Conservation (phyloP, 202 grass and related monocot genomes). For the Schoenoplectus tabernaemontani region DNA sequence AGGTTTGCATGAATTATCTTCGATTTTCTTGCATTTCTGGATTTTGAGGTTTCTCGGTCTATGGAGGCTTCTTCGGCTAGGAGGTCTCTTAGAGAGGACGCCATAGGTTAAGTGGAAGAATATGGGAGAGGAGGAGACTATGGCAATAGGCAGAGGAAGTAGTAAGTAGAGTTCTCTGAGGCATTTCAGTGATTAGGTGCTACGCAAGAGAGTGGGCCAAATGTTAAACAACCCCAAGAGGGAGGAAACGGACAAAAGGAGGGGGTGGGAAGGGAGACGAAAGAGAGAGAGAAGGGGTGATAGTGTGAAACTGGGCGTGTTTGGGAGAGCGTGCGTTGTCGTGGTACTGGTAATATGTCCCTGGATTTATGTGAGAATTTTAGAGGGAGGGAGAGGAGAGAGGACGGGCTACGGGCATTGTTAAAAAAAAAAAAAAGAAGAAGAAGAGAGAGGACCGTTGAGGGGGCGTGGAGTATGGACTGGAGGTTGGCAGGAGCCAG, state of each 20-base stretch:
- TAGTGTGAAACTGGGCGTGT: background rate
- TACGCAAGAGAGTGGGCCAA: slow-evolving; percentile 4
- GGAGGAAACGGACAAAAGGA: slow-evolving; percentile 24
- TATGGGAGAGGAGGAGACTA: background rate
- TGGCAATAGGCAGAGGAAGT: background rate
- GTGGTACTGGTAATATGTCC: background rate
- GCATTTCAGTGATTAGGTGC: slow-evolving; percentile 30
- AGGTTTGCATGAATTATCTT: slow-evolving; percentile 1
- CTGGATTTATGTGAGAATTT: background rate
- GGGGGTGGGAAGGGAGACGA: slow-evolving; percentile 8
- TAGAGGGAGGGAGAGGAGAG: background rate
- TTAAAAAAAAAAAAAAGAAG: no score
- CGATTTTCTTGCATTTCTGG: background rate
- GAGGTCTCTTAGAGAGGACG: slow-evolving; percentile 58
- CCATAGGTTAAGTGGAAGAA: background rate
- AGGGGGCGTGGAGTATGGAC: background rate
- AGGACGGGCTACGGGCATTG: no score
- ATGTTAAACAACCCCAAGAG: background rate
- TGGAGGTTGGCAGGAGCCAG: background rate
- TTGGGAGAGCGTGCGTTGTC: background rate
- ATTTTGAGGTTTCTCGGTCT: background rate
- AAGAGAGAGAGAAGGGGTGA: background rate
- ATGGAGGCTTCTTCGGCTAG: slow-evolving; percentile 41
- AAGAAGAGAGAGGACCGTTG: background rate
- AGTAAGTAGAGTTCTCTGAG: background rate